These are phyloP conservation scores for Sphagnum fallax DNA, from an alignment of 228 moss, liverwort and hornwort genomes.

Conservation along the genomic window DNA sequence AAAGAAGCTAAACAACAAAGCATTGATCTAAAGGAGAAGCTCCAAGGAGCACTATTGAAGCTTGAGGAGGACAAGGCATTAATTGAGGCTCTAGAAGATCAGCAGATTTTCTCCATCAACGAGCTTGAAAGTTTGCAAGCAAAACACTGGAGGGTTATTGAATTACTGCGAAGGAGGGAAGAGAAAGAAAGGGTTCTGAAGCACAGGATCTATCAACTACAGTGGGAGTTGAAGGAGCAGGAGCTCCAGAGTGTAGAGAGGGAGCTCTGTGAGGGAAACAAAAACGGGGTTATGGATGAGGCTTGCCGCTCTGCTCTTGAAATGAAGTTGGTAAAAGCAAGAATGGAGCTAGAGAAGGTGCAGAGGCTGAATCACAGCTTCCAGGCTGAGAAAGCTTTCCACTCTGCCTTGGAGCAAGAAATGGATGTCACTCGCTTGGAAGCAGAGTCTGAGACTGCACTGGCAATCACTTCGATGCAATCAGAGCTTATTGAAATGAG, in stretches of 20 bases:
- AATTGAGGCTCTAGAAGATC: constrained; percentile 37
- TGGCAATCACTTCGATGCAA: constrained; percentile 43
- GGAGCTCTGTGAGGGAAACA: constrained; percentile 11
- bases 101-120: constrained; percentile 25
- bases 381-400: constrained; percentile 30
- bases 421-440: constrained; percentile 15
- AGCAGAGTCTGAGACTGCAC: constrained; percentile 43
- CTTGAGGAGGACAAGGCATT: constrained; percentile 26
- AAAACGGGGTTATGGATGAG: constrained; percentile 7
- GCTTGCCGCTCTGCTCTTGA: constrained; percentile 9
- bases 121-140: constrained; percentile 45
- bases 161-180: constrained; percentile 25
- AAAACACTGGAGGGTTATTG: constrained; percentile 29
- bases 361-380: constrained; percentile 17
- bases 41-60: constrained; percentile 30
- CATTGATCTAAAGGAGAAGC: constrained; percentile 26
- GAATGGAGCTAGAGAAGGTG: constrained; percentile 23
- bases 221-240: constrained; percentile 27
- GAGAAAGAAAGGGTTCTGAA: constrained; percentile 19
- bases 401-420: constrained; percentile 29
- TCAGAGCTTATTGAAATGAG: constrained; percentile 53
- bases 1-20: constrained; percentile 29
- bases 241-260: constrained; percentile 13
- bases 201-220: constrained; percentile 18
- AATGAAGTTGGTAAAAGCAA: constrained; percentile 26